phyloP scores from a whole-genome alignment of 768 basidiomycete genomes.

The Tubosaeta sp. region DNA sequence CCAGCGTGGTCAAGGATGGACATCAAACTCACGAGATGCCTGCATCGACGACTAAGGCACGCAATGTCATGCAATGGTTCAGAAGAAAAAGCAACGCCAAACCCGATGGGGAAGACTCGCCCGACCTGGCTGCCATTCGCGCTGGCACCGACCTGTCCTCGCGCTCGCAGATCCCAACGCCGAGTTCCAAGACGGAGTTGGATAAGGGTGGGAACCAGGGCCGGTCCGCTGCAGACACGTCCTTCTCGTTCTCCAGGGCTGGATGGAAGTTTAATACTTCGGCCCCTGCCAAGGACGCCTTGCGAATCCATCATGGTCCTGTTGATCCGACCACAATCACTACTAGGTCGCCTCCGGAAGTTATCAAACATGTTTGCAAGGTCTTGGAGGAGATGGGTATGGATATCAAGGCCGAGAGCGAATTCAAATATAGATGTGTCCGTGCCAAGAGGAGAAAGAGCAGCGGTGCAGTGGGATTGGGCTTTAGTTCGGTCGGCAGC shows the following conservation, averaged over 20 bases:
- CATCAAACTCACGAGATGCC: constrained; percentile 40
- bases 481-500: constrained; percentile 37
- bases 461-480: constrained; percentile 38
- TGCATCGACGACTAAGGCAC: constrained; percentile 82
- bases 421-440: constrained; percentile 87
- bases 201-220: constrained; percentile 18
- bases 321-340: constrained; percentile 91
- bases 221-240: constrained; percentile 24
- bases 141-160: constrained; percentile 24
- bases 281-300: constrained; percentile 39
- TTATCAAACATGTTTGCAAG: constrained; percentile 78
- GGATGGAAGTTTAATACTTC: constrained; percentile 33
- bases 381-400: constrained; percentile 88
- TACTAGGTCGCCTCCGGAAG: constrained; percentile 75
- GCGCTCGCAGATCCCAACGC: constrained; percentile 29
- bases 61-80: constrained; percentile 99
- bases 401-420: constrained; percentile 81
- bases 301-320: constrained; percentile 88
- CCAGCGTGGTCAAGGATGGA: constrained; percentile 25
- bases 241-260: constrained; percentile 38
- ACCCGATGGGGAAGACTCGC: constrained; percentile 25
- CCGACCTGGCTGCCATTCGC: constrained; percentile 10
- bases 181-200: constrained; percentile 23
- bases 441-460: constrained; percentile 70
- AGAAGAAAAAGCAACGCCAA: constrained; percentile 58